Percentiles rank a stretch among this genome's conserved stretches.
phyloP scores from a whole-genome alignment of 2,329 filamentous ascomycete genomes.

The Hymenoscyphus fructigenus region DNA sequence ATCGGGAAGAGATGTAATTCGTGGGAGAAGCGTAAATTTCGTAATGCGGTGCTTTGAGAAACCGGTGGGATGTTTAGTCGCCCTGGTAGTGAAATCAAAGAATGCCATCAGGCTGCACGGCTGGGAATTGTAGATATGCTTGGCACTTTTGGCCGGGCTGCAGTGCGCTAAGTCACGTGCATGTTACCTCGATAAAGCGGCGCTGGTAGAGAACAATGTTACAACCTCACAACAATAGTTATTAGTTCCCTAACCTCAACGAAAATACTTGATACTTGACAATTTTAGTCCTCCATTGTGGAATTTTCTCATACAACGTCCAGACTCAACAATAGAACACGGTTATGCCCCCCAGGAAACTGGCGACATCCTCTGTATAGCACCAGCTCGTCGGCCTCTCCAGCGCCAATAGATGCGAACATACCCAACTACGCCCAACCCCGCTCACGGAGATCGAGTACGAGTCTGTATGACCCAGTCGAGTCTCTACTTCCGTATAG shows the following conservation, averaged over 20 bases:
- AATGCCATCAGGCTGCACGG: slow-evolving; percentile 2
- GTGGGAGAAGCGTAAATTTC: neutral
- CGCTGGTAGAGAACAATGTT: too few species aligned
- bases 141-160: neutral
- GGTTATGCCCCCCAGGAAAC: too few species aligned
- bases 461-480: neutral
- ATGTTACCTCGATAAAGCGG: too few species aligned
- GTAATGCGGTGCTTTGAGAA: neutral
- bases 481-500: neutral
- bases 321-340: too few species aligned
- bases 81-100: neutral
- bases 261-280: too few species aligned
- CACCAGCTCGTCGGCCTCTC: neutral
- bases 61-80: neutral
- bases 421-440: neutral
- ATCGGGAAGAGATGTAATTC: neutral
- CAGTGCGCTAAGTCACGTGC: neutral
- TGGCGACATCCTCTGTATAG: neutral
- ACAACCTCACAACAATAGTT: too few species aligned
- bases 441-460: neutral
- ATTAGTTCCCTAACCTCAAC: too few species aligned
- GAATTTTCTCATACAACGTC: too few species aligned
- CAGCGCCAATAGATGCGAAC: neutral
- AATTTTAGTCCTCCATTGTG: too few species aligned
- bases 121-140: neutral